A percentile compares a stretch with the other conserved stretches of the same genome.
Evolutionary conservation across 768 basidiomycete genomes (phyloP).

Genomic region (Zangia roseola): DNA sequence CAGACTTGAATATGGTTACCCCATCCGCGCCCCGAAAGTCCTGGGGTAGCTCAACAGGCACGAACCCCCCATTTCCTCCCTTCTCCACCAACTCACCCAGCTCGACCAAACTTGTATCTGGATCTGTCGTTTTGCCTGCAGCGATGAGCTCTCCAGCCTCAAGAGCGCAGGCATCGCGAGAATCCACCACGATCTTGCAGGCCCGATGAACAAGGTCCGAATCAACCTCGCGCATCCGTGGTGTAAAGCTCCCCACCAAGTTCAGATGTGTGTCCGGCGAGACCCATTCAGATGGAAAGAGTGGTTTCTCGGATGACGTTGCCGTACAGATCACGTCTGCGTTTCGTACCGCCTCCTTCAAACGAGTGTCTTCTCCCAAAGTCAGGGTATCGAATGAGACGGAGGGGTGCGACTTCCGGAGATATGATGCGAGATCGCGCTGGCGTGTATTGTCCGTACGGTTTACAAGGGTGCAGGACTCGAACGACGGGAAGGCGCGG

Average conservation of each 20-base stretch:
- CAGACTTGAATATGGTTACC: constrained; percentile 84
- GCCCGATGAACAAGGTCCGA: constrained; percentile 54
- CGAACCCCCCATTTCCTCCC: constrained; percentile 4
- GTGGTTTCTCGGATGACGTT: constrained; percentile 65
- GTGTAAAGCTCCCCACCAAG: constrained; percentile 80
- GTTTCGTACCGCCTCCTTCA: constrained; percentile 11
- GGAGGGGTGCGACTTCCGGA: constrained; percentile 30
- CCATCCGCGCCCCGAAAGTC: constrained; percentile 34
- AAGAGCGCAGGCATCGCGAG: constrained; percentile 58
- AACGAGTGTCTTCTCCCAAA: constrained; percentile 10
- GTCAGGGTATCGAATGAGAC: constrained; percentile 13
- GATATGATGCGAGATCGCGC: constrained; percentile 31
- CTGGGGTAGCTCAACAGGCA: constrained; percentile 11
- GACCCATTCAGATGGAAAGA: constrained; percentile 70
- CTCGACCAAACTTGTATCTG: constrained; percentile 50
- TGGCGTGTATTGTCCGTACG: constrained; percentile 55
- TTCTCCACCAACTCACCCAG: constrained; percentile 59
- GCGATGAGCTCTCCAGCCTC: constrained; percentile 86
- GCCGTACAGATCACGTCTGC: constrained; percentile 64
- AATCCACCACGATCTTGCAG: constrained; percentile 68
- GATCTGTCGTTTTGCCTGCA: constrained; percentile 39
- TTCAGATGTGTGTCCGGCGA: constrained; percentile 64
- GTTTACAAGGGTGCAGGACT: constrained; percentile 58
- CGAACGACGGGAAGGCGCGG: constrained; percentile 53
- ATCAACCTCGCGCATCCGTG: constrained; percentile 78